Evolutionary conservation across 352 stramenopile genomes (phyloP).

Genomic region (Phytophthora europaea): DNA sequence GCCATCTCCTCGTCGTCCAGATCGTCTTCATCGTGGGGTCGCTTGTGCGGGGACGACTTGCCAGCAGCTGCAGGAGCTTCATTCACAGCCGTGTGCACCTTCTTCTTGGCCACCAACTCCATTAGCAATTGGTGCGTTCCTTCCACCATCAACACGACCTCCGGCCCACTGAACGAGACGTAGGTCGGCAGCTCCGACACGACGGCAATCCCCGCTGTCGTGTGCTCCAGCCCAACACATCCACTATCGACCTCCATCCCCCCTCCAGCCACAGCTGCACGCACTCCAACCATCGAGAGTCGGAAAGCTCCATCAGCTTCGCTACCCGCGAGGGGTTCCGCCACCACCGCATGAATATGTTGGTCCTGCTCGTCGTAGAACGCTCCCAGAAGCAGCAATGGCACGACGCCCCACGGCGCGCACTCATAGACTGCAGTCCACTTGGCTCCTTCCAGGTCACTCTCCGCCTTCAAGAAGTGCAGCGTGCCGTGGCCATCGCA

Average conservation of each 20-base stretch:
- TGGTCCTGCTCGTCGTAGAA: conserved; percentile 52
- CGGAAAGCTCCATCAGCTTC: conserved; percentile 67
- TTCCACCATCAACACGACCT: conserved; percentile 70
- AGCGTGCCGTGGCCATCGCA: conserved; percentile 72
- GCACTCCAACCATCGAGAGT: conserved; percentile 55
- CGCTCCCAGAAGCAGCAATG: conserved; percentile 59
- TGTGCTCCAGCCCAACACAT: conserved; percentile 51
- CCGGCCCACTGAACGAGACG: conserved; percentile 54
- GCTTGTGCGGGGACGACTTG: conserved; percentile 50
- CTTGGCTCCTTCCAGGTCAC: conserved; percentile 28
- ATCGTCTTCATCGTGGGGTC: conserved; percentile 61
- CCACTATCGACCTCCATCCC: conserved; percentile 47
- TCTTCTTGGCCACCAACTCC: conserved; percentile 34
- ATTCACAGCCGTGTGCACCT: not conserved
- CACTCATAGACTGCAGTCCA: conserved; percentile 69
- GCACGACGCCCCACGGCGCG: conserved; percentile 44
- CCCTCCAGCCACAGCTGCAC: conserved; percentile 26
- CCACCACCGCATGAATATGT: conserved; percentile 56
- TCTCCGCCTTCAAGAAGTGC: conserved; percentile 57
- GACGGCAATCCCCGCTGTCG: conserved; percentile 50
- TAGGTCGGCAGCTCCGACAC: conserved; percentile 64
- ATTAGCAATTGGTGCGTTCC: conserved; percentile 65
- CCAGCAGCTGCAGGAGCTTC: not conserved
- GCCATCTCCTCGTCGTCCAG: conserved; percentile 67
- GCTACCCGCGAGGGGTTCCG: conserved; percentile 49